These are phyloP conservation scores for Aspergillus asperescens DNA, from an alignment of 495 filamentous ascomycete genomes.

Conservation along the genomic window DNA sequence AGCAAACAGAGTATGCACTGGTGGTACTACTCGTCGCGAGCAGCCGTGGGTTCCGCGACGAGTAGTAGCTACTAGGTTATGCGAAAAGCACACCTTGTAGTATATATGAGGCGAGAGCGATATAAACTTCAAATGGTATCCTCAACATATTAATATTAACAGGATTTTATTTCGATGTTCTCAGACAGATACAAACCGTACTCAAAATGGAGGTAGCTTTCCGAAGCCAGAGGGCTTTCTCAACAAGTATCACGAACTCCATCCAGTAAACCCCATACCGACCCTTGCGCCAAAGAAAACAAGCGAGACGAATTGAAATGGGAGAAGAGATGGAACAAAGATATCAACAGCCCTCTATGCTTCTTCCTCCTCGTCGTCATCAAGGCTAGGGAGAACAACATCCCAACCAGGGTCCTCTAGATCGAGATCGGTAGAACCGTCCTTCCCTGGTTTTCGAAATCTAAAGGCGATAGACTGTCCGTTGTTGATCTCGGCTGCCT, in stretches of 20 bases:
- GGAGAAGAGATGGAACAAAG: neutral
- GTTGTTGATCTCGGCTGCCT: slow-evolving; percentile 51
- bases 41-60: no score
- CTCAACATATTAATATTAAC: no score
- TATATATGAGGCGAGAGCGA: no score
- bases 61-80: no score
- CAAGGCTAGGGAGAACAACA: slow-evolving; percentile 57
- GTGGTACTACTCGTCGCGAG: no score
- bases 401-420: slow-evolving; percentile 56
- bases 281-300: slow-evolving; percentile 7
- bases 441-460: slow-evolving; percentile 37
- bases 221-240: neutral
- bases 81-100: no score
- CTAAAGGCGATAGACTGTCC: slow-evolving; percentile 66
- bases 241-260: slow-evolving; percentile 4
- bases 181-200: neutral
- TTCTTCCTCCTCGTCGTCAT: slow-evolving; percentile 46
- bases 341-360: slow-evolving; percentile 1
- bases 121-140: no score
- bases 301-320: neutral
- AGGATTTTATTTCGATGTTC: neutral
- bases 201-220: neutral
- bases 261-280: neutral
- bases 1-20: no score
- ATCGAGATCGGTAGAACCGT: slow-evolving; percentile 30